Conservation (phyloP, 495 filamentous ascomycete genomes). For the Hypoxylon lienhwacheense region DNA sequence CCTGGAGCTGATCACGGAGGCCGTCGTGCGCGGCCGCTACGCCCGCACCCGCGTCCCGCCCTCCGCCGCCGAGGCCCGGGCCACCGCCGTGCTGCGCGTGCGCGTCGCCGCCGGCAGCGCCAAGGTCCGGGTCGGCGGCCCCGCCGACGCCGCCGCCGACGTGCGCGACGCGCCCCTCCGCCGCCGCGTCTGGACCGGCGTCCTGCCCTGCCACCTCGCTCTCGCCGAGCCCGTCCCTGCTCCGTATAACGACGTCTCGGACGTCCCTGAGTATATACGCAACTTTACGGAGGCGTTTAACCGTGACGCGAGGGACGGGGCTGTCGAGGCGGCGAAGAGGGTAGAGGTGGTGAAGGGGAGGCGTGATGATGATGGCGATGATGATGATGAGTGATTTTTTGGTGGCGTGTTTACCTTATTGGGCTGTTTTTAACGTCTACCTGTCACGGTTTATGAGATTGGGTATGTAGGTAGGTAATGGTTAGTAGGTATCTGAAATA, state of each 20-base stretch:
- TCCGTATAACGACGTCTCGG: conserved; percentile 59
- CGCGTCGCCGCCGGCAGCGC: conserved; percentile 71
- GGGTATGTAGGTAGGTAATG: too few species aligned
- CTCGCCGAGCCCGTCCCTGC: conserved; percentile 70
- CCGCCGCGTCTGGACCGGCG: conserved; percentile 73
- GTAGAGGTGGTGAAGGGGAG: conserved; percentile 36
- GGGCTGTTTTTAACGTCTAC: too few species aligned
- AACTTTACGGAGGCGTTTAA: conserved; percentile 61
- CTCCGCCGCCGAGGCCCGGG: conserved; percentile 72
- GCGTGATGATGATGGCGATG: conserved; percentile 22
- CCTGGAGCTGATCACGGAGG: conserved; percentile 79
- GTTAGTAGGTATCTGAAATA: too few species aligned
- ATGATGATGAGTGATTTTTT: too few species aligned
- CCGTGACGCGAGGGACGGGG: conserved; percentile 52
- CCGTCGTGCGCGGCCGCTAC: conserved; percentile 70
- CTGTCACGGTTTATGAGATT: too few species aligned
- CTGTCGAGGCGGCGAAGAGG: conserved; percentile 50
- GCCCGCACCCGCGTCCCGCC: conserved; percentile 70
- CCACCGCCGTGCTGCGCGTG: conserved; percentile 74
- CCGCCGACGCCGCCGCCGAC: conserved; percentile 74
- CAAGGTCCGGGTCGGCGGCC: conserved; percentile 71
- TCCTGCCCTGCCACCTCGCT: conserved; percentile 71
- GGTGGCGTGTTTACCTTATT: too few species aligned
- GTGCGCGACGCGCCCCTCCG: conserved; percentile 61
- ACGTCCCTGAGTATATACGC: conserved; percentile 65